Percentiles rank a stretch among this genome's conserved stretches.
phyloP scores from a whole-genome alignment of 306 rosid genomes.

The Begonia masoniana region DNA sequence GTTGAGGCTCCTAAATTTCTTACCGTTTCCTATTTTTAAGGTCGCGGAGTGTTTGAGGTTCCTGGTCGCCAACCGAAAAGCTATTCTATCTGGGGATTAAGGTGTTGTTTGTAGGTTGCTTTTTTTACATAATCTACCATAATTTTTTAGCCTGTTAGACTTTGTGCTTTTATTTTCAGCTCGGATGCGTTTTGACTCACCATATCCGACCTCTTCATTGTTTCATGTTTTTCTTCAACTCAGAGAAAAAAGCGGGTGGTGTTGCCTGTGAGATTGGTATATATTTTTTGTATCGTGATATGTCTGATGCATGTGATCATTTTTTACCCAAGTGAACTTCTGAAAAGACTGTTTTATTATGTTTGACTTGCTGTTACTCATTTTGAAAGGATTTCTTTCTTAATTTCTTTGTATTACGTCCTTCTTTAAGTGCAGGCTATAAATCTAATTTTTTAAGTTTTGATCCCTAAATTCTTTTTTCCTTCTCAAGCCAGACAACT shows the following conservation, averaged over 20 bases:
- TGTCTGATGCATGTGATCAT: too few species aligned
- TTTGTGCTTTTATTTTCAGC: conserved; percentile 30
- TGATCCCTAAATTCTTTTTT: too few species aligned
- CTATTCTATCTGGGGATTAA: conserved; percentile 57
- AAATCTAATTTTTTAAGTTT: too few species aligned
- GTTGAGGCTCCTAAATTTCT: background rate
- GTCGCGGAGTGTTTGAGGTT: conserved; percentile 44
- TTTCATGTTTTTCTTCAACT: conserved; percentile 79
- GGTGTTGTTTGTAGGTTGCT: conserved; percentile 23
- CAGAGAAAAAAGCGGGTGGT: conserved; percentile 86
- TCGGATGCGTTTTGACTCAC: conserved; percentile 65
- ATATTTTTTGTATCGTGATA: too few species aligned
- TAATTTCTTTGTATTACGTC: too few species aligned
- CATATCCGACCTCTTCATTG: conserved; percentile 43
- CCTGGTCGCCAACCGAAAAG: conserved; percentile 96
- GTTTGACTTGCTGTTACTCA: too few species aligned
- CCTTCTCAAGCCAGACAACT: too few species aligned
- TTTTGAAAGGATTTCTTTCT: too few species aligned
- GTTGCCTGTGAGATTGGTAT: conserved; percentile 50
- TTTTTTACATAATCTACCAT: background rate
- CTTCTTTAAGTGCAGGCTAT: too few species aligned
- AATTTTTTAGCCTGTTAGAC: background rate
- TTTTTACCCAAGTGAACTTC: too few species aligned
- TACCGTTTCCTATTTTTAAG: conserved; percentile 20
- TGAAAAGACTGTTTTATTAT: too few species aligned